These are phyloP conservation scores for Globisporangium acanthophoron DNA, from an alignment of 352 stramenopile species.

Conservation along the genomic window DNA sequence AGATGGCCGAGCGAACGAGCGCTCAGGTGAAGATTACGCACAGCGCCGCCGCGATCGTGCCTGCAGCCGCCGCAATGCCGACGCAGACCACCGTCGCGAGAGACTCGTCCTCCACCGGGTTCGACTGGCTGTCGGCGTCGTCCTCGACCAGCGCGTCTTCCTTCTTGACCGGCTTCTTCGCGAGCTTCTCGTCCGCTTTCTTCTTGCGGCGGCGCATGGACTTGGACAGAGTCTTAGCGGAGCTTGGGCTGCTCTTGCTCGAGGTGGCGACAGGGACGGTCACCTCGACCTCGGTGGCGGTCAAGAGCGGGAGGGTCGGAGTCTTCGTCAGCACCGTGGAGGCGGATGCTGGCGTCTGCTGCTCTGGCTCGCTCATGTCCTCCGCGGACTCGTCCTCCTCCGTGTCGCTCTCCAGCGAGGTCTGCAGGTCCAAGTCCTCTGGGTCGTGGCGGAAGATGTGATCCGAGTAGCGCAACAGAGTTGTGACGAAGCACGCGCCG, in stretches of 20 bases:
- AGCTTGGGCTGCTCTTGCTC: constrained; percentile 2
- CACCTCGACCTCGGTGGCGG: constrained; percentile 8
- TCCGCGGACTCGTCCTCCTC: constrained; percentile 52
- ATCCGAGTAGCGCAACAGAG: constrained; percentile 46
- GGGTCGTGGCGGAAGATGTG: constrained; percentile 68
- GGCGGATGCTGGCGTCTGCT: not conserved
- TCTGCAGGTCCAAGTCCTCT: constrained; percentile 24
- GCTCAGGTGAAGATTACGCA: constrained; percentile 56
- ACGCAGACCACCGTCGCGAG: constrained; percentile 38
- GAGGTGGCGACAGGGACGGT: not conserved
- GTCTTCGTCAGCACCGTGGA: not conserved
- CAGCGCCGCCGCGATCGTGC: constrained; percentile 50
- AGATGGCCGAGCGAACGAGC: no score
- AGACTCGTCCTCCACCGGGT: constrained; percentile 22
- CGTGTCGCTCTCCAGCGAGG: constrained; percentile 44
- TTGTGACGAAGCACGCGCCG: constrained; percentile 55
- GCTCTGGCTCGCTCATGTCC: constrained; percentile 9
- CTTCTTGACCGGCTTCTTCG: constrained; percentile 3
- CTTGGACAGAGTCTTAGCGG: constrained; percentile 8
- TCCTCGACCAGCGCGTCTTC: constrained; percentile 5
- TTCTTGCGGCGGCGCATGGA: constrained; percentile 33
- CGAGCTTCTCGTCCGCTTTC: constrained; percentile 22
- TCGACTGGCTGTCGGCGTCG: constrained; percentile 3
- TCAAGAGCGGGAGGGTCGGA: constrained; percentile 12
- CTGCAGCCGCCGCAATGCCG: constrained; percentile 46